These are phyloP conservation scores for Acacia crassicarpa DNA, from an alignment of 306 rosid genomes.

Conservation along the genomic window DNA sequence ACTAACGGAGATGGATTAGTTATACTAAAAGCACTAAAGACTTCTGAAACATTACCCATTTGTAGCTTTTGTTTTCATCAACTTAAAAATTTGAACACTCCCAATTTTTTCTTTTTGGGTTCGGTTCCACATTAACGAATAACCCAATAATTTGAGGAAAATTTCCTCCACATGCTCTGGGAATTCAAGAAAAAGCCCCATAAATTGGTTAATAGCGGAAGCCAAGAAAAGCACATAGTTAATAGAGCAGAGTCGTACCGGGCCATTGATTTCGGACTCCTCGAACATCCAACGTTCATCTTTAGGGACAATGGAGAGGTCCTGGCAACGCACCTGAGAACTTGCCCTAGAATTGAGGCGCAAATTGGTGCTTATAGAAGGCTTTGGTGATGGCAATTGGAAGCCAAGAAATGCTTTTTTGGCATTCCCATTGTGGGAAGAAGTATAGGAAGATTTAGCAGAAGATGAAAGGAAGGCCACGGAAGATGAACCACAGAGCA, in stretches of 20 bases:
- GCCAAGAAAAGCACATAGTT: background rate
- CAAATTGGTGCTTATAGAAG: conserved; percentile 38
- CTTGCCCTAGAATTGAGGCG: conserved; percentile 14
- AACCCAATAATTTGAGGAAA: background rate
- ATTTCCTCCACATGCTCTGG: background rate
- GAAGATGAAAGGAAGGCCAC: conserved; percentile 36
- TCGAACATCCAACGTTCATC: conserved; percentile 76
- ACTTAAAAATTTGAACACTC: background rate
- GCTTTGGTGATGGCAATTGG: conserved; percentile 41
- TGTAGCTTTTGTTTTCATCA: background rate
- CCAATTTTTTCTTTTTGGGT: background rate
- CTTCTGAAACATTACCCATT: background rate
- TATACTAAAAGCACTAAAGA: background rate
- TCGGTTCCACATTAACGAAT: background rate
- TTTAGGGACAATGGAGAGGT: conserved; percentile 42
- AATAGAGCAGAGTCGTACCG: conserved; percentile 40
- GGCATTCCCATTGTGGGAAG: conserved; percentile 8
- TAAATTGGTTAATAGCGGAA: background rate
- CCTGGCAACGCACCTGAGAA: conserved; percentile 50
- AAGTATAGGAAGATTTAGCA: conserved; percentile 36
- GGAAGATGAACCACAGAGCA: conserved; percentile 49
- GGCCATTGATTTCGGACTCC: conserved; percentile 78
- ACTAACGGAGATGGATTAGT: background rate
- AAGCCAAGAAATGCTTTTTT: conserved; percentile 44
- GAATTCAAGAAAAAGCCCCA: conserved; percentile 19